Conservation (phyloP, 116 monocot species). For the Cymodocea nodosa region DNA sequence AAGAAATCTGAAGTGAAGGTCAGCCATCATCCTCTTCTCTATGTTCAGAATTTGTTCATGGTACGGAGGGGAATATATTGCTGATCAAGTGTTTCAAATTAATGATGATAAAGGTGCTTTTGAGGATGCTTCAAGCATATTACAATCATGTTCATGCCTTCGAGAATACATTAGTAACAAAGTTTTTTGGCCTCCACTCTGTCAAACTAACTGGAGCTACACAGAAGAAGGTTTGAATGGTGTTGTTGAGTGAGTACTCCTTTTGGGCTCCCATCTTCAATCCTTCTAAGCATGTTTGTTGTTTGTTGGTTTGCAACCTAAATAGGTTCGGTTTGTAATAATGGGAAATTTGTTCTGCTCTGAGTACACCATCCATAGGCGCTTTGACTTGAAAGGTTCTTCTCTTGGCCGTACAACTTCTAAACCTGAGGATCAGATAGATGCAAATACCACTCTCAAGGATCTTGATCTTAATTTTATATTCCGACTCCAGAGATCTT, state of each 20-base stretch:
- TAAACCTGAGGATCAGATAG: slow-evolving; percentile 79
- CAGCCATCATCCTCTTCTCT: not conserved
- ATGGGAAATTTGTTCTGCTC: slow-evolving; percentile 97
- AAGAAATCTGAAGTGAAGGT: slow-evolving; percentile 93
- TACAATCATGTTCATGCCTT: slow-evolving; percentile 72
- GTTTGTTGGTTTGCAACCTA: not conserved
- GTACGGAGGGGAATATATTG: not conserved
- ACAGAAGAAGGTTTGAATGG: slow-evolving; percentile 63
- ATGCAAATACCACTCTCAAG: slow-evolving; percentile 74
- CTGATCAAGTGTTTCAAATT: not conserved
- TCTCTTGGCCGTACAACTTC: slow-evolving; percentile 83
- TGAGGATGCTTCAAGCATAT: slow-evolving; percentile 88
- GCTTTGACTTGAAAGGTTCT: slow-evolving; percentile 92
- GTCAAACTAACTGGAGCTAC: slow-evolving; percentile 70
- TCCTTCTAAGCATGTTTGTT: not conserved
- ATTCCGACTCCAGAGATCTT: slow-evolving; percentile 61
- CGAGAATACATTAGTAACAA: slow-evolving; percentile 77
- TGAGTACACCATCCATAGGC: slow-evolving; percentile 68
- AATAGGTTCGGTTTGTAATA: slow-evolving; percentile 92
- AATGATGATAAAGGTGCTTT: slow-evolving; percentile 41
- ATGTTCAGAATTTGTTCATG: not conserved
- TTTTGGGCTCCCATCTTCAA: not conserved
- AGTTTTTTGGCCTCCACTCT: slow-evolving; percentile 82
- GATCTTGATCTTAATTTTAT: slow-evolving; percentile 97
- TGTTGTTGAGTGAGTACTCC: not conserved